Evolutionary conservation across 2,329 filamentous ascomycete genomes (phyloP).

Genomic region (Waltergamsia citrina): DNA sequence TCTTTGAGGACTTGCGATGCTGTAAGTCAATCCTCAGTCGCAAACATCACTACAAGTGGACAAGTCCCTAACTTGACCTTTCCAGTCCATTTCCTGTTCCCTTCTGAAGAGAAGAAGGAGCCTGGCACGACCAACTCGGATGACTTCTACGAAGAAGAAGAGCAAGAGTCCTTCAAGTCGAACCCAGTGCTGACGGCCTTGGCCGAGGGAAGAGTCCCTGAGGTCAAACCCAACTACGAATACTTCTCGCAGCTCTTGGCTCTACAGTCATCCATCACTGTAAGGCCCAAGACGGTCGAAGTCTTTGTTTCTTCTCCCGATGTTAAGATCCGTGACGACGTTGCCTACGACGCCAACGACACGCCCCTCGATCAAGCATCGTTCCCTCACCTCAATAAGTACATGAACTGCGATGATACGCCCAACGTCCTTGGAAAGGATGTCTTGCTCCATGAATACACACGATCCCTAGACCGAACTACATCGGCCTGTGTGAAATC

Average conservation of each 20-base stretch:
- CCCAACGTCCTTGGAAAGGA: conserved; percentile 41
- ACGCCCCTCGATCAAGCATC: conserved; percentile 30
- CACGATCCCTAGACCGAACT: conserved; percentile 40
- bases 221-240: conserved; percentile 51
- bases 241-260: conserved; percentile 49
- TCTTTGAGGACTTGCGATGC: conserved; percentile 51
- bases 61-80: conserved; percentile 1
- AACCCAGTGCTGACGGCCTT: conserved; percentile 55
- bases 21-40: conserved; percentile 36
- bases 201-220: conserved; percentile 44
- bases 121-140: conserved; percentile 55
- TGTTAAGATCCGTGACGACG: conserved; percentile 39
- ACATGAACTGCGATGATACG: conserved; percentile 40
- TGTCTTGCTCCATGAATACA: conserved; percentile 50
- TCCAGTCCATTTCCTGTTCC: conserved; percentile 51
- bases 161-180: conserved; percentile 49
- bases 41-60: too few relatives aligned
- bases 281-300: conserved; percentile 49
- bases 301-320: conserved; percentile 47
- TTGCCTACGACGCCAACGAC: conserved; percentile 33
- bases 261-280: conserved; percentile 41
- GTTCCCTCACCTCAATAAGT: conserved; percentile 47
- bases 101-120: conserved; percentile 44
- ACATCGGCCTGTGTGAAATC: conserved; percentile 46
- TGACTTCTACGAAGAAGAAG: conserved; percentile 30